Evolutionary conservation across 176 grass and related monocot species (phyloP).

Genomic region (Raddia guianensis): DNA sequence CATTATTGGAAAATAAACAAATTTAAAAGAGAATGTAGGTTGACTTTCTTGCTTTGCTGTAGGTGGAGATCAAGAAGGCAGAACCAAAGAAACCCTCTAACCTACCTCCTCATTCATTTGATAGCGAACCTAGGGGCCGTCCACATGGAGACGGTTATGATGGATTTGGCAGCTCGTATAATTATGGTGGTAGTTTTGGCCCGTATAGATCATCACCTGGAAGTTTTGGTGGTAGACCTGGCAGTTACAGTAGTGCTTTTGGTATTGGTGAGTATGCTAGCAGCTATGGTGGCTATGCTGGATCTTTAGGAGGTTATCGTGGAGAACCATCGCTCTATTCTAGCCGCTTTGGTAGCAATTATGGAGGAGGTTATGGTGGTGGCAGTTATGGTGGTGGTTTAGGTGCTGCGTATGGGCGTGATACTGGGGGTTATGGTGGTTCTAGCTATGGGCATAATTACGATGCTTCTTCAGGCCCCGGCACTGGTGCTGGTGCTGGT

Average conservation of each 20-base stretch:
- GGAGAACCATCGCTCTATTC: constrained; percentile 62
- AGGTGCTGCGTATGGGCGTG: constrained; percentile 62
- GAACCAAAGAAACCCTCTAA: constrained; percentile 95
- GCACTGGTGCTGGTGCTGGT: constrained; percentile 48
- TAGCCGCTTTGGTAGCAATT: constrained; percentile 69
- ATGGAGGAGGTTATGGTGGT: constrained; percentile 53
- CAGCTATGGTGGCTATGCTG: constrained; percentile 47
- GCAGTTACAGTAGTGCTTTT: constrained; percentile 54
- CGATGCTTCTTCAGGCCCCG: constrained; percentile 51
- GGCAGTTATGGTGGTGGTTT: constrained; percentile 55
- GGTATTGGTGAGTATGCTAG: constrained; percentile 54
- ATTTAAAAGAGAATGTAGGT: constrained; percentile 52
- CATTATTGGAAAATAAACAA: constrained; percentile 24
- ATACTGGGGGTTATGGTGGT: constrained; percentile 53
- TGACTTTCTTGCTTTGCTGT: constrained; percentile 68
- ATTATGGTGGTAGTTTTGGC: constrained; percentile 58
- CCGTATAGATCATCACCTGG: constrained; percentile 77
- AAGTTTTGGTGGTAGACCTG: constrained; percentile 67
- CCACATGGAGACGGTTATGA: constrained; percentile 55
- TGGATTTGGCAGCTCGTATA: constrained; percentile 66
- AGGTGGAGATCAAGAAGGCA: constrained; percentile 99
- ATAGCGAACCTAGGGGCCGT: constrained; percentile 58
- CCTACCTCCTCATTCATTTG: constrained; percentile 56
- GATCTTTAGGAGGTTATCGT: constrained; percentile 60
- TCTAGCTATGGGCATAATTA: constrained; percentile 70